These are phyloP conservation scores for Triangularia verruculosa DNA, from an alignment of 2,329 filamentous ascomycete species.

Conservation along the genomic window DNA sequence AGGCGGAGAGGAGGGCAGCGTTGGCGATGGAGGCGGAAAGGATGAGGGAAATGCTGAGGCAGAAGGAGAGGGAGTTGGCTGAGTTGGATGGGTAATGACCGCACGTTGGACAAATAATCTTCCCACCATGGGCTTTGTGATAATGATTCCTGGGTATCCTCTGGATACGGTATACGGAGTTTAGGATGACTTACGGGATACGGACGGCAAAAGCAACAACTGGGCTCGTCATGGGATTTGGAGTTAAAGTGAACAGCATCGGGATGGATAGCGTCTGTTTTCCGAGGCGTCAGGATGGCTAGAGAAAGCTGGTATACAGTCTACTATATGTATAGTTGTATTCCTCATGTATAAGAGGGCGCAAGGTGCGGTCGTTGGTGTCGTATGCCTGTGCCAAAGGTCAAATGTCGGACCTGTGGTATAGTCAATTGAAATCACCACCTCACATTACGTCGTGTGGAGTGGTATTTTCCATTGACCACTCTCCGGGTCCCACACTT, in stretches of 20 bases:
- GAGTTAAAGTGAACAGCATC: neutral
- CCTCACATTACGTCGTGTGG: no score
- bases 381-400: no score
- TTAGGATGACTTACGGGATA: neutral
- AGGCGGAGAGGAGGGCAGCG: slow-evolving; percentile 61
- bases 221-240: neutral
- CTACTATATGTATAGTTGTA: neutral
- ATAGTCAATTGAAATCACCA: no score
- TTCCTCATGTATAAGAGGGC: neutral
- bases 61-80: slow-evolving; percentile 71
- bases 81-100: slow-evolving; percentile 30
- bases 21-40: slow-evolving; percentile 70
- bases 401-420: no score
- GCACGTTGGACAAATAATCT: neutral
- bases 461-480: no score
- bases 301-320: neutral
- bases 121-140: neutral
- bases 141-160: neutral
- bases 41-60: slow-evolving; percentile 70
- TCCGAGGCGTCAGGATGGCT: neutral
- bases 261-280: neutral
- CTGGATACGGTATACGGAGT: neutral
- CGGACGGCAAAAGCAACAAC: neutral
- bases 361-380: no score
- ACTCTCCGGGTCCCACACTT: no score